A percentile compares a stretch with the other conserved stretches of the same genome.
Evolutionary conservation across 169 alveolate genomes (phyloP).

Genomic region (Plasmodium billcollinsi): DNA sequence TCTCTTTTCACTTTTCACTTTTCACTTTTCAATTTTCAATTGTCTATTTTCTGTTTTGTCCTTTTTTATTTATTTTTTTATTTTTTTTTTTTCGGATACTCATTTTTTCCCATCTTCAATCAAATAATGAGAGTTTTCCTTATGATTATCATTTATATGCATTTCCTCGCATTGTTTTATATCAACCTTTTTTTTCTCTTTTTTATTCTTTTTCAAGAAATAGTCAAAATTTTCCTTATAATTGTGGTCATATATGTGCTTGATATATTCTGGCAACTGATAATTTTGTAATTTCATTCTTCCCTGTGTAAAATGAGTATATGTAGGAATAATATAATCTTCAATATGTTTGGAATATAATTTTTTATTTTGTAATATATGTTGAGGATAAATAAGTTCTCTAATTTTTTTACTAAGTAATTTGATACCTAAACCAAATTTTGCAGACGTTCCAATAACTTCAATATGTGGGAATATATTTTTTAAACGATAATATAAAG

Average conservation of each 20-base stretch:
- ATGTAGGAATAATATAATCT: constrained; percentile 70
- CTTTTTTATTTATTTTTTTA: background rate
- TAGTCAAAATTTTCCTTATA: constrained; percentile 65
- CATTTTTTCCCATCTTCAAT: background rate
- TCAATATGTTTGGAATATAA: constrained; percentile 55
- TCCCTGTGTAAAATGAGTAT: constrained; percentile 38
- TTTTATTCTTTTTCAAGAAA: constrained; percentile 53
- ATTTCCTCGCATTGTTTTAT: background rate
- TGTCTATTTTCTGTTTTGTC: too few species aligned
- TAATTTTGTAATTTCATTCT: constrained; percentile 43
- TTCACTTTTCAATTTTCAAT: too few species aligned
- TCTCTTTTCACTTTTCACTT: background rate
- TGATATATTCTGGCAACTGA: constrained; percentile 59
- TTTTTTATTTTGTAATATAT: constrained; percentile 51
- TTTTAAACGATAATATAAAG: constrained; percentile 81
- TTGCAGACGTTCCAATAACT: constrained; percentile 87
- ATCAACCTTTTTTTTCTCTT: background rate
- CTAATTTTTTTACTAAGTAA: constrained; percentile 59
- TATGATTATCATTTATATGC: constrained; percentile 1
- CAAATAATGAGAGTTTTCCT: background rate
- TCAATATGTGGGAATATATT: constrained; percentile 80
- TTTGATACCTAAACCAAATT: constrained; percentile 86
- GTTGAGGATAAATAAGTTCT: constrained; percentile 63
- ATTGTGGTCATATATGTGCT: constrained; percentile 71
- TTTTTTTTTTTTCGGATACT: background rate